Percentiles rank a stretch among this genome's conserved stretches.
These are phyloP conservation scores for Hymenoscyphus occultus DNA, from an alignment of 2,329 filamentous ascomycete genomes.

Conservation along the genomic window DNA sequence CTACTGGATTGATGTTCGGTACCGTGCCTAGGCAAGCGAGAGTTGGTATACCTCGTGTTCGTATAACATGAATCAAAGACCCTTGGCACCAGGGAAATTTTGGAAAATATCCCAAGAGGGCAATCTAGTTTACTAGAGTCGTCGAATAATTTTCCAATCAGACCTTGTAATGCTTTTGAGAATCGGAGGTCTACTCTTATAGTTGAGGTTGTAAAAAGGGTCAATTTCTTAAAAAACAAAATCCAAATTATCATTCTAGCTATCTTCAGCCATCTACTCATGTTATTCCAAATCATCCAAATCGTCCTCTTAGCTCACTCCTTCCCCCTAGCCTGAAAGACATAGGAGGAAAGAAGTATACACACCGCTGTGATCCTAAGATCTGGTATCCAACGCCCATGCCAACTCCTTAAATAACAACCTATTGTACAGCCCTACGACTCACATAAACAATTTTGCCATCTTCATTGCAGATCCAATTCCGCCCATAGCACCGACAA, in stretches of 20 bases:
- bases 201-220: not conserved
- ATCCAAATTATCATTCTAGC: not conserved
- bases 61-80: no score
- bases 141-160: no score
- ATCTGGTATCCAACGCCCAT: constrained; percentile 18
- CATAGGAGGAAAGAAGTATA: constrained; percentile 6
- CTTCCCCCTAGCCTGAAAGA: not conserved
- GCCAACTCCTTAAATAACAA: constrained; percentile 13
- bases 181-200: no score
- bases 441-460: constrained; percentile 38
- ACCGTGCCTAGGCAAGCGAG: no score
- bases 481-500: constrained; percentile 29
- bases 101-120: no score
- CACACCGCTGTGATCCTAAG: constrained; percentile 8
- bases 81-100: no score
- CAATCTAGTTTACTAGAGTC: no score
- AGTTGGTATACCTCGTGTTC: no score
- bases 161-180: no score
- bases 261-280: not conserved
- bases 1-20: no score
- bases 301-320: not conserved
- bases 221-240: not conserved
- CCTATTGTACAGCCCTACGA: constrained; percentile 1
- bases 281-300: not conserved
- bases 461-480: constrained; percentile 33